These are phyloP conservation scores for Polyporus tsugae DNA, from an alignment of 1,284 basidiomycete genomes.

Conservation along the genomic window DNA sequence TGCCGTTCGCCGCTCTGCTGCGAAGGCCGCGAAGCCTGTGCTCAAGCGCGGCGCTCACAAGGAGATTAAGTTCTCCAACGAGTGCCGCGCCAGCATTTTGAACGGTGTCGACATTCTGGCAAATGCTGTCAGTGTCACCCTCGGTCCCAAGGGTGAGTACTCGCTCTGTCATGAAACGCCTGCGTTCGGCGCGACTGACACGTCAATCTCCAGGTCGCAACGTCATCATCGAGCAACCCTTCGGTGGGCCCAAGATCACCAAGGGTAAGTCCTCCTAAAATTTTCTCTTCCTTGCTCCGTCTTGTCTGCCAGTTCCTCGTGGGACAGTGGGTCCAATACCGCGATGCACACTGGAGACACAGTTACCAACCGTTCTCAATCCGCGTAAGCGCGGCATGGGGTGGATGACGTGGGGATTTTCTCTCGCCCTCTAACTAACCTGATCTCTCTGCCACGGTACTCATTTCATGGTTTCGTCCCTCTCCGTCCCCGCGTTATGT, in stretches of 20 bases:
- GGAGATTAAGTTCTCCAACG: slow-evolving; percentile 97
- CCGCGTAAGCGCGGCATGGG: not conserved
- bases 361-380: not conserved
- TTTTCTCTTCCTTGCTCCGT: not conserved
- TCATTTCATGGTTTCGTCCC: no score
- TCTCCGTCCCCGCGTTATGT: not conserved
- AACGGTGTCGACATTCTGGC: slow-evolving; percentile 97
- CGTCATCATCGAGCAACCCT: slow-evolving; percentile 99
- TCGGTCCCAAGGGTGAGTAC: slow-evolving; percentile 90
- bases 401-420: not conserved
- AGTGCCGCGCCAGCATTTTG: slow-evolving; percentile 93
- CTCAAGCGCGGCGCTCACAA: slow-evolving; percentile 85
- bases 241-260: slow-evolving; percentile 97
- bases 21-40: slow-evolving; percentile 56
- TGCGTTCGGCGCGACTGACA: slow-evolving; percentile 32
- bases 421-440: not conserved
- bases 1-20: slow-evolving; percentile 51
- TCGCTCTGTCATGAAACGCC: not conserved
- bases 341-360: not conserved
- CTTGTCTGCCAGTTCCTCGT: not conserved
- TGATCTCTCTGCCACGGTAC: not conserved
- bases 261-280: slow-evolving; percentile 64
- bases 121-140: slow-evolving; percentile 93
- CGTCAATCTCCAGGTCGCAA: slow-evolving; percentile 75
- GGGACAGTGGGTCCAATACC: not conserved